These are phyloP conservation scores for Paramecium octaurelia DNA, from an alignment of 73 alveolate species.

Conservation along the genomic window DNA sequence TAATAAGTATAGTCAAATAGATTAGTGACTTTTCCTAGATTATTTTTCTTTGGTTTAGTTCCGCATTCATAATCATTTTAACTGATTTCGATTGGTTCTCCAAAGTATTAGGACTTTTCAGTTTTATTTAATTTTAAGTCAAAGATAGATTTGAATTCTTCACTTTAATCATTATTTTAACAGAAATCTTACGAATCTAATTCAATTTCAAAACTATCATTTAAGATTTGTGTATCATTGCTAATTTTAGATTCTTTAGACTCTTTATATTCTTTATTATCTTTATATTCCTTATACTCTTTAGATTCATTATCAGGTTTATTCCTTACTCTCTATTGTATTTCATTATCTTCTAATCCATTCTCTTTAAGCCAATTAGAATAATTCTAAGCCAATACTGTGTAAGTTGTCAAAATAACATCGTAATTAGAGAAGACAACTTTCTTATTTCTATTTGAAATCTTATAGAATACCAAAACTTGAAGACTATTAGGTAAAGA, in stretches of 20 bases:
- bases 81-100: not conserved
- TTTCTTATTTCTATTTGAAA: not conserved
- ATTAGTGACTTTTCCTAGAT: not conserved
- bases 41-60: not conserved
- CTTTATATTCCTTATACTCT: not conserved
- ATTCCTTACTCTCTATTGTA: not conserved
- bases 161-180: not conserved
- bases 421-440: not conserved
- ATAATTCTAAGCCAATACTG: not conserved
- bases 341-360: not conserved
- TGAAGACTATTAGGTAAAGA: conserved; percentile 7
- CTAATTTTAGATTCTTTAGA: not conserved
- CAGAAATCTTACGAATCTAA: not conserved
- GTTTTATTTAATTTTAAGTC: not conserved
- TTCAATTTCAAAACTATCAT: not conserved
- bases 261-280: not conserved
- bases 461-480: conserved; percentile 37
- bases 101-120: not conserved
- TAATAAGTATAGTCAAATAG: conserved; percentile 23
- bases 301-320: not conserved
- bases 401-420: conserved; percentile 11
- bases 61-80: conserved; percentile 9
- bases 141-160: not conserved
- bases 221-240: not conserved
- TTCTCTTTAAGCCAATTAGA: not conserved